phyloP scores from a whole-genome alignment of 2,329 filamentous ascomycete species.

The Calonectria hongkongensis region DNA sequence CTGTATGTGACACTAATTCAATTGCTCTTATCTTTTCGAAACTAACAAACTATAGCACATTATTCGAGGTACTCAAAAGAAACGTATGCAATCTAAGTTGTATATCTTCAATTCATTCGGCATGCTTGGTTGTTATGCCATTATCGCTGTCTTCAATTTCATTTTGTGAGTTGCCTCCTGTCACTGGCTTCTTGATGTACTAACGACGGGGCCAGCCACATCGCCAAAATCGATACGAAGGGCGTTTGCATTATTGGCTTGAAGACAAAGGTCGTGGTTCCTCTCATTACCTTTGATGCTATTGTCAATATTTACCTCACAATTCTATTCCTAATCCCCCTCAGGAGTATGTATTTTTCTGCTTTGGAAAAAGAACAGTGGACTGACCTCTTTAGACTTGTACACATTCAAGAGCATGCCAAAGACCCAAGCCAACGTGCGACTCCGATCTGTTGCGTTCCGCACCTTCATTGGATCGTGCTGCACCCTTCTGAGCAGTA shows the following conservation, averaged over 20 bases:
- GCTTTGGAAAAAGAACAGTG: neutral
- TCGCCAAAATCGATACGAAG: constrained; percentile 71
- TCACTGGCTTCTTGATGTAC: neutral
- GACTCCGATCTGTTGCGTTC: constrained; percentile 71
- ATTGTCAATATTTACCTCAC: constrained; percentile 79
- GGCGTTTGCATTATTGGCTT: constrained; percentile 78
- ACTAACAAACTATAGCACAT: constrained; percentile 67
- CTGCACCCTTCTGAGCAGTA: constrained; percentile 74
- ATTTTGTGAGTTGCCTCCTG: constrained; percentile 69
- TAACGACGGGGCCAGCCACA: constrained; percentile 65
- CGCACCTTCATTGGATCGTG: constrained; percentile 76
- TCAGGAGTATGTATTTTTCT: constrained; percentile 67
- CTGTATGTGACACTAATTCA: constrained; percentile 62
- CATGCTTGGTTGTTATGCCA: constrained; percentile 68
- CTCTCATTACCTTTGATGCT: constrained; percentile 77
- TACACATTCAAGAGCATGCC: constrained; percentile 72
- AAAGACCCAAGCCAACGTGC: constrained; percentile 62
- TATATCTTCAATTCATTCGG: constrained; percentile 78
- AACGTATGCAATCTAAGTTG: constrained; percentile 72
- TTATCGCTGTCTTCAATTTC: constrained; percentile 75
- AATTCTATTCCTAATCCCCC: constrained; percentile 75
- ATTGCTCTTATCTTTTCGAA: neutral
- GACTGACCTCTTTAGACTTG: constrained; percentile 62
- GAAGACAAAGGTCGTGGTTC: constrained; percentile 74
- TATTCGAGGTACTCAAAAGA: constrained; percentile 70